A percentile compares a stretch with the other conserved stretches of the same genome.
Evolutionary conservation across 1,139 yeast genomes (phyloP).

Genomic region (Blastobotrys elegans): DNA sequence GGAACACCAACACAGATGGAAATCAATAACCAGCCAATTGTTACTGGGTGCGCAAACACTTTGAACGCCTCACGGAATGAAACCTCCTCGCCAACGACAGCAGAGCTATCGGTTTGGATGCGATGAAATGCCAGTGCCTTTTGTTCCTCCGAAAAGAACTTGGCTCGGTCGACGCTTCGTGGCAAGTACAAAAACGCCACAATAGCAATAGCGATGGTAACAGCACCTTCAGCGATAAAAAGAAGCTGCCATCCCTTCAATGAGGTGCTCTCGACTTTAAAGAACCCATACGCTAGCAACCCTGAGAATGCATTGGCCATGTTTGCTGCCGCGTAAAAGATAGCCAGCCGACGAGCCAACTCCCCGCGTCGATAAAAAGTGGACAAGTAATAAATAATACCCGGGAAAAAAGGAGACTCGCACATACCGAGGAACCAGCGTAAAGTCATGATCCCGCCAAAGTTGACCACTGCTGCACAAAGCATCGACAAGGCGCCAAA

Average conservation of each 20-base stretch:
- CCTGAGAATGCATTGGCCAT: constrained; percentile 36
- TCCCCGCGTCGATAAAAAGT: constrained; percentile 33
- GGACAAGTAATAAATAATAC: constrained; percentile 32
- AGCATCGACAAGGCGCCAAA: constrained; percentile 60
- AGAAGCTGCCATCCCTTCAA: constrained; percentile 37
- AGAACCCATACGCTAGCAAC: constrained; percentile 26
- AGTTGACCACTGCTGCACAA: constrained; percentile 46
- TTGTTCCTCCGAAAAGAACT: constrained; percentile 41
- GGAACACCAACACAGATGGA: constrained; percentile 48
- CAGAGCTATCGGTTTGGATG: constrained; percentile 43
- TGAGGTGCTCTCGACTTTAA: constrained; percentile 31
- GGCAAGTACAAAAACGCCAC: constrained; percentile 46
- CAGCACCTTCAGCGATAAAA: constrained; percentile 37
- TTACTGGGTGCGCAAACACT: constrained; percentile 49
- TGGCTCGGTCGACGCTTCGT: constrained; percentile 47
- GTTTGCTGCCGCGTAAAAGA: constrained; percentile 46
- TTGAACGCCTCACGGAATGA: constrained; percentile 43
- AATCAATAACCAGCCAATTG: constrained; percentile 44
- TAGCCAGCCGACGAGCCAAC: constrained; percentile 48
- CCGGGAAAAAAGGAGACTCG: constrained; percentile 30
- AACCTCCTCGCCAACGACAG: constrained; percentile 43
- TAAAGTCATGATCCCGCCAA: constrained; percentile 25
- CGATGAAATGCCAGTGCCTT: constrained; percentile 29
- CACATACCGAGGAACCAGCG: constrained; percentile 32
- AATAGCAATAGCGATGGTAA: constrained; percentile 32